phyloP scores from a whole-genome alignment of 768 basidiomycete species.

The Hortiboletus flavorubellus region DNA sequence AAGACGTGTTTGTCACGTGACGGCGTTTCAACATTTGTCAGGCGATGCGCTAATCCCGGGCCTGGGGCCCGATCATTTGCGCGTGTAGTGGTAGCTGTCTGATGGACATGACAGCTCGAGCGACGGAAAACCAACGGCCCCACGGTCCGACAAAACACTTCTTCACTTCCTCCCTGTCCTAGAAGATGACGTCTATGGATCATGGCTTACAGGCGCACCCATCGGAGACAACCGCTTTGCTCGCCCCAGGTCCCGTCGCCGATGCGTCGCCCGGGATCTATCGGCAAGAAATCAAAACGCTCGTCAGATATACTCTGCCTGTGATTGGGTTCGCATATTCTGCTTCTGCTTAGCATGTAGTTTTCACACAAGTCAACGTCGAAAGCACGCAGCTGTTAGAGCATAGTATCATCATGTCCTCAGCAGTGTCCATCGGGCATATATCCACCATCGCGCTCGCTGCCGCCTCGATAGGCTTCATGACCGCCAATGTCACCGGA shows the following conservation, averaged over 20 bases:
- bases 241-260: slow-evolving; percentile 38
- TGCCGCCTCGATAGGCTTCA: slow-evolving; percentile 69
- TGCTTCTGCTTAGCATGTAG: not conserved
- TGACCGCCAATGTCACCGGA: slow-evolving; percentile 61
- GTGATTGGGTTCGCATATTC: slow-evolving; percentile 60
- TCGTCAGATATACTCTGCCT: slow-evolving; percentile 65
- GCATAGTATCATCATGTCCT: slow-evolving; percentile 80
- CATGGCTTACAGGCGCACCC: not conserved
- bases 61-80: no score
- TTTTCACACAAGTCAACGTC: not conserved
- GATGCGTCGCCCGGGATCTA: slow-evolving; percentile 23
- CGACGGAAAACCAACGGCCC: no score
- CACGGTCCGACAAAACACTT: not conserved
- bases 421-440: slow-evolving; percentile 90
- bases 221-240: slow-evolving; percentile 57
- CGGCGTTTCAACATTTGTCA: no score
- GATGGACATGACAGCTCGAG: no score
- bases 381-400: slow-evolving; percentile 71
- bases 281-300: slow-evolving; percentile 32
- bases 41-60: no score
- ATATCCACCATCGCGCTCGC: slow-evolving; percentile 88
- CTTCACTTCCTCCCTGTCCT: not conserved
- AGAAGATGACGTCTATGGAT: not conserved
- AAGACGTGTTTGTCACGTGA: no score
- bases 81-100: no score